Evolutionary conservation across 805 yeast species (phyloP), one percentile per base, ranked within the genome.

Genomic region (Zygosaccharomyces pseudorouxii): DNA sequence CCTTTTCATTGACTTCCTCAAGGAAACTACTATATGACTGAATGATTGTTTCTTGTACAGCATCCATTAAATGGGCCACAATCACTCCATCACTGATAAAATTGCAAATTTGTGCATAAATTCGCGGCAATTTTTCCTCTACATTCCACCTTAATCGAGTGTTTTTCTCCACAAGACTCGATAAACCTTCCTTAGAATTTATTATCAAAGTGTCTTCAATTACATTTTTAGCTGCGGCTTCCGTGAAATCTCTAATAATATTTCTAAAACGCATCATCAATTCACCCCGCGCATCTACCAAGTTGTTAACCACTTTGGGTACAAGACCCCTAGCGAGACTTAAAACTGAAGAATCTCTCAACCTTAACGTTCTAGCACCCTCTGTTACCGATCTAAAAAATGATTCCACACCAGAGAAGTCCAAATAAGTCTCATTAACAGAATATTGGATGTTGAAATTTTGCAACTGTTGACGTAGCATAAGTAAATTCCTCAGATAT

Each of bases 391-490:
- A 70, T 16, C 70, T 64, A 43, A 80, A 69, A n/a, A 83, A 71
- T 25, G 77, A 74, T 29, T 68, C 72, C 22, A 89, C 71, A 1
- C 96, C 96, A 47, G 88, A 80, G 63, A 90, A 89, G 61, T 90
- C 97, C 38, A 90, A 69, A 41, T 80, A 79, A 1, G 84, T 79
- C 55, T 89, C 96, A 27, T 79, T 80, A 50, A 84, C 72, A 1
- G 82, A 78, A 54, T 77, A 80, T 54, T 86, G 92, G 46, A 92
- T 87, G 58, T 92, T 97, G 63, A 88, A 89, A 45, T 78, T 80
- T 28, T 73, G 75, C 29, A 90, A 73, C 54, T 86, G 92, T 41
- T 80, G 78, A 52, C 84, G 81, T 49, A 92, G 70, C 58, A 85
- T 69, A 37, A 89, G 71, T 48, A 90, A 70, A 59, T 90, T 87